Evolutionary conservation across 2,329 filamentous ascomycete species (phyloP), one percentile per base, ranked within the genome.

Genomic region (Fusarium annulatum): DNA sequence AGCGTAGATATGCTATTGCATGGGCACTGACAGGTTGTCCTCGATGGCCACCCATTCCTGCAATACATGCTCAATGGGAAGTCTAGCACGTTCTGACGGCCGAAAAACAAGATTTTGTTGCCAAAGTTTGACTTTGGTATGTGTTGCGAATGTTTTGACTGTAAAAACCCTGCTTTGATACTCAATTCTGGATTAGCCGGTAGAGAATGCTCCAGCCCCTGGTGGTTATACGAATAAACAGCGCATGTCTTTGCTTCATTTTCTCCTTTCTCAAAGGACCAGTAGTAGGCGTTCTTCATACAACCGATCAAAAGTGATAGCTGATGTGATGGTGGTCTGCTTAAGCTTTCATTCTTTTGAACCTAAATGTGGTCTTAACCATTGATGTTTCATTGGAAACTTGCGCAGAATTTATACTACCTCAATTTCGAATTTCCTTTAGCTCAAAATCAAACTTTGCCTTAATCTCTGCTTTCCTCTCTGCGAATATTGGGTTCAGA

Each of bases 141-240:
- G 48, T 4, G 5, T 19, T 23, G n/a, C 6, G 30, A 15, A 11
- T 19, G 11, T 15, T 12, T 15, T 23, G 6, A 23, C 33, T 14
- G 48, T 15, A 8, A 6, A 26, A 36, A 52, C 16, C 34, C n/a
- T 34, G 2, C 15, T 34, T n/a, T 8, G 11, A 18, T 18, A 14
- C 28, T 28, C 10, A 12, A 4, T 7, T 23, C 0, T 7, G 10
- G 15, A 23, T 23, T 7, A 14, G 23, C 4, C 26, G 12, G 33
- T 12, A 21, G 14, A 23, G 9, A 53, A 28, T 21, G 7, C 7
- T 38, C 23, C 3, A 38, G 14, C 16, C 4, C 14, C 9, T 16
- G 9, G 33, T 21, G 18, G 16, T 38, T 9, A 28, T 28, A 3
- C 19, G 11, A 23, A 23, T 30, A 34, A 7, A 14, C 5, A 7